phyloP scores from a whole-genome alignment of 2,329 filamentous ascomycete species.

The Esteya vermicola region DNA sequence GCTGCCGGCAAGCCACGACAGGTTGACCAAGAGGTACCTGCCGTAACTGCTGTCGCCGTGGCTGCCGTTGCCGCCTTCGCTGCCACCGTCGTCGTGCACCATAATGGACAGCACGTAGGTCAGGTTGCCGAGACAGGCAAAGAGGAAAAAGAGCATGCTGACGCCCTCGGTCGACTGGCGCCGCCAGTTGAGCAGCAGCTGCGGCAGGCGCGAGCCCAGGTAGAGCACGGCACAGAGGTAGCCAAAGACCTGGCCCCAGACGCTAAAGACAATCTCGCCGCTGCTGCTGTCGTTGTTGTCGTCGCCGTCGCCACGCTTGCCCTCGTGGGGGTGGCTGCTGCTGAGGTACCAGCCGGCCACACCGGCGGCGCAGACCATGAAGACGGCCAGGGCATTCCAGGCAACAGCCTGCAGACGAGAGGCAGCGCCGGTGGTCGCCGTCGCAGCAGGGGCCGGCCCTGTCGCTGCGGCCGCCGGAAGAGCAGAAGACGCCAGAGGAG shows the following conservation, averaged over 20 bases:
- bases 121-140: slow-evolving; percentile 88
- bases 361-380: slow-evolving; percentile 74
- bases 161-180: slow-evolving; percentile 90
- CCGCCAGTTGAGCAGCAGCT: slow-evolving; percentile 82
- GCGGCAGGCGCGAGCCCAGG: slow-evolving; percentile 76
- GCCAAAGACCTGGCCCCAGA: slow-evolving; percentile 79
- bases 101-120: slow-evolving; percentile 89
- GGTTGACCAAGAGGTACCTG: slow-evolving; percentile 74
- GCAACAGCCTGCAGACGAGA: slow-evolving; percentile 37
- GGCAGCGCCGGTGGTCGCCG: slow-evolving; percentile 20
- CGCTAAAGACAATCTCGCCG: slow-evolving; percentile 49
- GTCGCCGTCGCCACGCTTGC: slow-evolving; percentile 22
- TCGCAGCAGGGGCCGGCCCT: background rate
- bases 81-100: slow-evolving; percentile 76
- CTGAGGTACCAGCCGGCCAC: slow-evolving; percentile 75
- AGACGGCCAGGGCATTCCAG: slow-evolving; percentile 62
- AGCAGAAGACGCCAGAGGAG: background rate
- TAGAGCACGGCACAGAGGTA: slow-evolving; percentile 86
- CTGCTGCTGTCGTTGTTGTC: slow-evolving; percentile 21
- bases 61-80: too few species aligned
- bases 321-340: slow-evolving; percentile 24
- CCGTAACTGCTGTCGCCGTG: slow-evolving; percentile 49
- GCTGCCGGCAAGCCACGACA: slow-evolving; percentile 82
- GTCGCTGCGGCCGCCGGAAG: background rate
- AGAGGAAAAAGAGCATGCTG: slow-evolving; percentile 88